Conservation (phyloP, 2,329 filamentous ascomycete genomes). For the Fusarium temperatum region DNA sequence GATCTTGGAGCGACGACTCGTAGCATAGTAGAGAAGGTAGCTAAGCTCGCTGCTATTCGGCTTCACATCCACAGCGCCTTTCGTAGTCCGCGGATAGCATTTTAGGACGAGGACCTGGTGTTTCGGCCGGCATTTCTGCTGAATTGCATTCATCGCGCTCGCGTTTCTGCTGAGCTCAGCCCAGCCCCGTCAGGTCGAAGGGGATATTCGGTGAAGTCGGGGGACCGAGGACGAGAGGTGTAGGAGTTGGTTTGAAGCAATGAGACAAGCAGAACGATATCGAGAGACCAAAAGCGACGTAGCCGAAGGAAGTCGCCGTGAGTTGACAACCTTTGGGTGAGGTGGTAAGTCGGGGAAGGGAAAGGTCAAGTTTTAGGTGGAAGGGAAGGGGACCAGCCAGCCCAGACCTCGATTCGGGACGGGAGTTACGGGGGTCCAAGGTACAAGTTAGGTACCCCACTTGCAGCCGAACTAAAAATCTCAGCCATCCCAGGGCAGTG, state of each 20-base stretch:
- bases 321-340: conserved; percentile 23
- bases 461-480: conserved; percentile 11
- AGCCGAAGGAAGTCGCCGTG: conserved; percentile 28
- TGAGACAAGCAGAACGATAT: background rate
- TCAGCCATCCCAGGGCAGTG: conserved; percentile 24
- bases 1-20: conserved; percentile 91
- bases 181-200: conserved; percentile 23
- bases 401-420: conserved; percentile 2
- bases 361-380: conserved; percentile 30
- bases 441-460: conserved; percentile 30
- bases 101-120: conserved; percentile 96
- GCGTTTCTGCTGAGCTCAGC: conserved; percentile 30
- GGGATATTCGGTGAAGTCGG: background rate
- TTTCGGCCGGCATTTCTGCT: conserved; percentile 83
- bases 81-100: conserved; percentile 93
- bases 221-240: background rate
- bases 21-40: conserved; percentile 96
- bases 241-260: background rate
- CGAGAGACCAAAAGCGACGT: conserved; percentile 6
- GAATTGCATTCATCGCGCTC: conserved; percentile 67
- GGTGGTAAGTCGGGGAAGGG: conserved; percentile 18
- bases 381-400: conserved; percentile 9
- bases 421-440: conserved; percentile 26
- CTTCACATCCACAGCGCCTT: conserved; percentile 90
- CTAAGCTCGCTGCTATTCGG: conserved; percentile 97